Evolutionary conservation across 2,329 filamentous ascomycete species (phyloP), one percentile per base, ranked within the genome.

Genomic region (Colletotrichum melonis): DNA sequence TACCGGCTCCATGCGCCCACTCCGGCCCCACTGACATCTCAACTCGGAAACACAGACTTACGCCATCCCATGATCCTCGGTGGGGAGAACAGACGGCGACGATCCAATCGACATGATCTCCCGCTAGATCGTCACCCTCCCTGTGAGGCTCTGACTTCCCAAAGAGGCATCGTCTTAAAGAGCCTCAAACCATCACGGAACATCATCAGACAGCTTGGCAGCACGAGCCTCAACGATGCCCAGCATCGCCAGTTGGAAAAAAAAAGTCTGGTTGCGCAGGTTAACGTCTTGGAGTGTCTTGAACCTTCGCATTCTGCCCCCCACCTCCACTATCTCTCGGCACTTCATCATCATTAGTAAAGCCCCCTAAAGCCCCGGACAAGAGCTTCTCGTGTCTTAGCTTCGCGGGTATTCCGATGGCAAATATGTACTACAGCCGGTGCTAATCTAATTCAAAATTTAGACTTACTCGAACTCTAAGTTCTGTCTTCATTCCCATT

Each of bases 141-240:
- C 59, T 56, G 46, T 32, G 46, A 65, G 46, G 5, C 35, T 56
- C 49, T 26, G 67, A 19, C 46, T 62, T 58, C 62, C 70, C 46
- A 49, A 73, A 70, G 24, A 32, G 60, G 70, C 65, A 73, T 73
- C 71, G 67, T 60, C 35, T n/a, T 30, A 22, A 62, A 30, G 67
- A 73, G 71, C 71, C 67, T 73, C 67, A 73, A 73, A 73, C 71
- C 56, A 30, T 73, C 67, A 62, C 71, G 71, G 71, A 73, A 73
- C 71, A 73, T n/a, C 35, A 57, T 62, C 71, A 73, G 71, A 73
- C 71, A 66, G 16, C 67, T 70, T 73, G 67, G 71, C 67, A 38
- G 42, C 66, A 62, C 30, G 65, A 69, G 54, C 69, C 54, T 55
- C 12, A 55, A 26, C 28, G 42, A 60, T 32, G 65, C 46, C 46